These are phyloP conservation scores for Gossypium ekmanianum DNA, from an alignment of 345 rosid species.

Conservation along the genomic window DNA sequence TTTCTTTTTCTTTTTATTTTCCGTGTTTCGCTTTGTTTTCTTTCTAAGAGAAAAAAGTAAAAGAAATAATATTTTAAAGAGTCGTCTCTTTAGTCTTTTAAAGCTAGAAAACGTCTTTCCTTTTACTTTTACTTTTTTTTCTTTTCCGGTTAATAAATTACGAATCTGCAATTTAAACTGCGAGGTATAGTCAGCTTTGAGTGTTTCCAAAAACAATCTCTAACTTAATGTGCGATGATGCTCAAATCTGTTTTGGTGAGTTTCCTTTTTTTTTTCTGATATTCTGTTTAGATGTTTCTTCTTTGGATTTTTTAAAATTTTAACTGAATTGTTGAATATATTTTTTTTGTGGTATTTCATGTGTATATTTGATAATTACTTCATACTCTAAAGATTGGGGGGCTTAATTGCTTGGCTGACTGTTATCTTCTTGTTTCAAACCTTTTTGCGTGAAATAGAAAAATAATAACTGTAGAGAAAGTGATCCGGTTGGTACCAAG, in stretches of 20 bases:
- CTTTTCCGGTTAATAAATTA: slow-evolving; percentile 7
- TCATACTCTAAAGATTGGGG: background rate
- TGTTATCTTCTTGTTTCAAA: background rate
- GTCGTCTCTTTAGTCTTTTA: slow-evolving; percentile 12
- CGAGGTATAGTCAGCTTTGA: slow-evolving; percentile 25
- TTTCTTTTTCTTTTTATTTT: background rate
- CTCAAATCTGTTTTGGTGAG: slow-evolving; percentile 50
- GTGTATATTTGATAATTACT: background rate
- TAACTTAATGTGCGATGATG: slow-evolving; percentile 45
- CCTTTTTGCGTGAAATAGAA: slow-evolving; percentile 5
- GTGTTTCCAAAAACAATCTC: slow-evolving; percentile 20
- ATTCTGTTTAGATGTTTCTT: slow-evolving; percentile 8
- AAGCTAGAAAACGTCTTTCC: background rate
- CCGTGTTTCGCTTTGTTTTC: background rate
- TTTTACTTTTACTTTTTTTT: background rate
- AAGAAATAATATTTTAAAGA: slow-evolving; percentile 8
- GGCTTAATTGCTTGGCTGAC: background rate
- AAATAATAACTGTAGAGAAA: background rate
- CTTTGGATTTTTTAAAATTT: background rate
- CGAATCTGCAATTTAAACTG: slow-evolving; percentile 30
- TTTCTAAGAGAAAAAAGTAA: background rate
- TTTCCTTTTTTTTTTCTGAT: slow-evolving; percentile 1
- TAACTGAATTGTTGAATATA: background rate
- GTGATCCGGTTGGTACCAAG: background rate
- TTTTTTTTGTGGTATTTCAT: background rate